Base-by-base conservation (phyloP, 768 basidiomycete species). In the Suillus occidentalis region DNA sequence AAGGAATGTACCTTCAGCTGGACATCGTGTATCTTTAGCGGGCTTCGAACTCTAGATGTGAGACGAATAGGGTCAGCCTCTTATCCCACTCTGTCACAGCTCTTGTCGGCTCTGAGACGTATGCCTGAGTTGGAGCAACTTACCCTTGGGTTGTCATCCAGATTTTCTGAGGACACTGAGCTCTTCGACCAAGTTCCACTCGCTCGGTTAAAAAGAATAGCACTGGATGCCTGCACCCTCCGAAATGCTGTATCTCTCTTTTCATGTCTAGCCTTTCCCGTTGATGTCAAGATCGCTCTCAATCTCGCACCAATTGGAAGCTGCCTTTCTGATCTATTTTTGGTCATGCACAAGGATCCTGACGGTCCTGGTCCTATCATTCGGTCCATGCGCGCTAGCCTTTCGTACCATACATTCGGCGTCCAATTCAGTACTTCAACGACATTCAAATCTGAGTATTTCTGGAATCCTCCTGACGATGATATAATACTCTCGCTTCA, bases 21-120 rank as follows among this genome's bases (percentile, higher is more conserved):
- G 78, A 72, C 75, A 25, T 80, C 78, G 2, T 67, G 74, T 5
- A 65, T 80, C 13, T 70, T 83, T 36, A 61, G 63, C 45, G 72
- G 73, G 58, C 75, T 84, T 50, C 49, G 25, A 28, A 52, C 28
- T 52, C 50, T 52, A 28, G 25, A 52, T 18, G 28, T 52, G 28
- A 52, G 50, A 16, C 50, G 25, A 28, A 31, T 28, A 28, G 50
- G 25, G 18, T 52, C 16, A 4, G 8, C 50, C 4, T 52, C 28
- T 52, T 28, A 28, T 52, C 50, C 50, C 5, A 52, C 50, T 28
- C 50, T 52, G 8, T 18, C 50, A 4, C 50, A 52, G 16, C 50
- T 52, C 28, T 28, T 52, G 50, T 50, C 49, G 14, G 25, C 49
- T 50, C 49, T 50, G 49, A 50, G 49, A 25, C 49, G 25, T 50